phyloP scores from a whole-genome alignment of 148 eudicot genomes.

The Linanthus parryae region DNA sequence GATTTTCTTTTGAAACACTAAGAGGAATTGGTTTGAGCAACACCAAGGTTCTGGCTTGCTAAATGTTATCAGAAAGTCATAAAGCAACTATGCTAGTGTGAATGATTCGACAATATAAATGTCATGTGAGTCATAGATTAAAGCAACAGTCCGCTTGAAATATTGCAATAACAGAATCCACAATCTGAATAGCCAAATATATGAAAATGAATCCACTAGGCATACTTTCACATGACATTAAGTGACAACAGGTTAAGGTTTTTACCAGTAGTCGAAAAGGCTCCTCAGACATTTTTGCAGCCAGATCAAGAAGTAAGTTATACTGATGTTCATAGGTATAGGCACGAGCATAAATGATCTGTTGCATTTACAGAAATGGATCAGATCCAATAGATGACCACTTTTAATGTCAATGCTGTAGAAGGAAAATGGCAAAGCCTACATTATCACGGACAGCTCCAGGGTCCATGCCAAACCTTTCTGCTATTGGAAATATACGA shows the following conservation, averaged over 20 bases:
- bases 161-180: constrained; percentile 78
- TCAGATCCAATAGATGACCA: constrained; percentile 1
- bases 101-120: constrained; percentile 1
- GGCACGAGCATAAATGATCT: constrained; percentile 97
- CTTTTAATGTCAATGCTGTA: background rate
- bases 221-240: background rate
- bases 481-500: constrained; percentile 90
- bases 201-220: constrained; percentile 11
- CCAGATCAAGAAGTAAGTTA: constrained; percentile 85
- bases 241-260: background rate
- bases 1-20: no score
- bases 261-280: constrained; percentile 83
- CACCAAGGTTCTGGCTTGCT: no score
- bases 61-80: background rate
- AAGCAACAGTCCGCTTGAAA: constrained; percentile 92
- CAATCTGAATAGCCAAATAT: constrained; percentile 39
- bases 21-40: no score
- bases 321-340: constrained; percentile 91
- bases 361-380: background rate
- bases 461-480: constrained; percentile 92
- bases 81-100: background rate
- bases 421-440: constrained; percentile 4
- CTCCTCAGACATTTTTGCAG: constrained; percentile 95
- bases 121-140: no score
- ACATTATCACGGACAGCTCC: constrained; percentile 94